These are phyloP conservation scores for Aegilops sharonensis DNA, from an alignment of 176 grass and related monocot genomes.

Conservation along the genomic window DNA sequence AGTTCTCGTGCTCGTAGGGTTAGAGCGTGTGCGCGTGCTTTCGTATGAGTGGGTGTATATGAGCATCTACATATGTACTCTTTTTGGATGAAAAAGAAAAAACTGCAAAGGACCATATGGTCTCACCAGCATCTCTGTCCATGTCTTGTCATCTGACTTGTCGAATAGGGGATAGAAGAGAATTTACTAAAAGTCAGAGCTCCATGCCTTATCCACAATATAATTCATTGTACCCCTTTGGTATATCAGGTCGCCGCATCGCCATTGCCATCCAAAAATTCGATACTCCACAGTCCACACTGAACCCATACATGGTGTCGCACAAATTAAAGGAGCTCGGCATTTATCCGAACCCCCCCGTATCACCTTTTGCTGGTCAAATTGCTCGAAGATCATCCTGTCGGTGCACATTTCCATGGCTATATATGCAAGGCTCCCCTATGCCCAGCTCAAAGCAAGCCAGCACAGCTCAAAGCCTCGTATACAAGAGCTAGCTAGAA, in stretches of 20 bases:
- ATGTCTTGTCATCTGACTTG: too few relatives aligned
- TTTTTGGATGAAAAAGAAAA: too few relatives aligned
- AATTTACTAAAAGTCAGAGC: too few relatives aligned
- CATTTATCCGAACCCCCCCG: conserved; percentile 1
- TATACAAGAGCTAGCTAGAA: neutral
- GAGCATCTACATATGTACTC: too few relatives aligned
- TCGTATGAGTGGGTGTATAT: too few relatives aligned
- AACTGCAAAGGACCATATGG: too few relatives aligned
- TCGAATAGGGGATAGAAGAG: too few relatives aligned
- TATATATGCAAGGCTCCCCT: neutral
- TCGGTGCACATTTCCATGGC: neutral
- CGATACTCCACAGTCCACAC: conserved; percentile 35
- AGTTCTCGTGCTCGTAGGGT: too few relatives aligned
- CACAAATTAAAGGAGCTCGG: conserved; percentile 4
- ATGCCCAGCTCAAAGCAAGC: neutral
- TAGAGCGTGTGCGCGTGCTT: too few relatives aligned
- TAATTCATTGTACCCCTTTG: neutral
- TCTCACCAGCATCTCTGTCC: too few relatives aligned
- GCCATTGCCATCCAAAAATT: conserved; percentile 39
- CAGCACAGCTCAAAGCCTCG: neutral
- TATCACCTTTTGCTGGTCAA: neutral
- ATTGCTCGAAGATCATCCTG: neutral
- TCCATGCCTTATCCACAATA: too few relatives aligned
- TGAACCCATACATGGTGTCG: conserved; percentile 7
- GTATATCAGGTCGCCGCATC: neutral